Conservation (phyloP, 2,329 filamentous ascomycete species). For the Albophoma yamanashiensis region DNA sequence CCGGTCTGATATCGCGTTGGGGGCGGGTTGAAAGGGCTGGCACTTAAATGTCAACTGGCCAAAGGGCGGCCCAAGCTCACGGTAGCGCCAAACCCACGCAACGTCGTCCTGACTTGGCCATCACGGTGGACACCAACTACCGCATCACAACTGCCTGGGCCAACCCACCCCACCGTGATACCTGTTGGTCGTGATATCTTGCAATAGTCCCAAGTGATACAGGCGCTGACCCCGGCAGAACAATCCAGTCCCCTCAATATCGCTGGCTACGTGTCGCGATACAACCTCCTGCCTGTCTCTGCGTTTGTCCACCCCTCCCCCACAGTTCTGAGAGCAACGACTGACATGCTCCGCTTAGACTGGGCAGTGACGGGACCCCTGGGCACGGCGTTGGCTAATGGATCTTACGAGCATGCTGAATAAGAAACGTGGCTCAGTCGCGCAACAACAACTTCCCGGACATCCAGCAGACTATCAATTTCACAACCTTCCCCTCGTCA, state of each 20-base stretch:
- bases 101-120: background rate
- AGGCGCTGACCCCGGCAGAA: background rate
- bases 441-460: constrained; percentile 20
- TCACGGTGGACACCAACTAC: background rate
- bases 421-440: constrained; percentile 29
- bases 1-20: background rate
- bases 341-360: constrained; percentile 10
- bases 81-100: constrained; percentile 2
- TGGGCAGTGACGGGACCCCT: constrained; percentile 28
- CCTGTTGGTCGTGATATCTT: background rate
- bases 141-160: background rate
- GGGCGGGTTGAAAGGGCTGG: background rate
- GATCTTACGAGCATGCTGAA: constrained; percentile 43
- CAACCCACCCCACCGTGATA: background rate
- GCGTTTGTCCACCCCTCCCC: constrained; percentile 1
- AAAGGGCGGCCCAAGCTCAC: constrained; percentile 1
- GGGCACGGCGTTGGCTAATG: constrained; percentile 37
- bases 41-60: background rate
- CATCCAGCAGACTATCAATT: constrained; percentile 19
- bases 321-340: background rate
- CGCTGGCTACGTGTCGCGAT: constrained; percentile 11
- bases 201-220: background rate
- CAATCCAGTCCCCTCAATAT: background rate
- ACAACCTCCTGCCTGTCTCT: constrained; percentile 8
- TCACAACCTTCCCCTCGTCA: constrained; percentile 21